Base-by-base conservation (phyloP, 441 rosid genomes). In the Populus hybrid region DNA sequence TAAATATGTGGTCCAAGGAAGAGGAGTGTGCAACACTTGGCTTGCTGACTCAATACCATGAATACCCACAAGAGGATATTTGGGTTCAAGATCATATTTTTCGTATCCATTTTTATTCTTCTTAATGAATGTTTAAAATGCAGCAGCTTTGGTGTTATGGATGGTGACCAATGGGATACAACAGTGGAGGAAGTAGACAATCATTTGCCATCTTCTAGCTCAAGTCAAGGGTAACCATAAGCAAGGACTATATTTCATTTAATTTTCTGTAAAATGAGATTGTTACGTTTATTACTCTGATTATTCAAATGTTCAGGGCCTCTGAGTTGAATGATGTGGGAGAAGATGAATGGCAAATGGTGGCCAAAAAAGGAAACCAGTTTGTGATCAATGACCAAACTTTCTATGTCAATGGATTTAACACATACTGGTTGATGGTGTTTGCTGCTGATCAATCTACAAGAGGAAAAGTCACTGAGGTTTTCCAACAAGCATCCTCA, bases 351-450 rank as follows among this genome's bases (percentile, higher is more conserved):
- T 92, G 97, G 98, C 83, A 76, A 85, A 92, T 92, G 98, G 97
- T 92, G 85, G 81, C 79, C 80, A 90, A 71, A 88, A 91, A 92
- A 57, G 92, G 93, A 74, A 88, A 76, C 82, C 98, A 91, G 70
- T 95, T 95, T 84, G 82, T 85, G 72, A 73, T 89, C 21, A 86
- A 89, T 81, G 97, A 80, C 68, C 88, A 88, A 76, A 93, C 97
- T 24, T 95, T 94, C 84, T 95, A 93, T 73, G 90, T 95, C 21
- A 95, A 92, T 79, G 99, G 99, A 67, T 95, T 95, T 87, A 95
- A 95, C 84, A 93, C 99, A 46, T 95, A 92, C 85, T 95, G 97
- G 99, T 73, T 93, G 83, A 95, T 95, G 99, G 91, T 86, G 35
- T 90, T 95, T 73, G 94, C 97, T 21, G 98, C 97, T 18, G 99